These are phyloP conservation scores for Calonectria naviculata DNA, from an alignment of 2,329 filamentous ascomycete genomes.

Conservation along the genomic window DNA sequence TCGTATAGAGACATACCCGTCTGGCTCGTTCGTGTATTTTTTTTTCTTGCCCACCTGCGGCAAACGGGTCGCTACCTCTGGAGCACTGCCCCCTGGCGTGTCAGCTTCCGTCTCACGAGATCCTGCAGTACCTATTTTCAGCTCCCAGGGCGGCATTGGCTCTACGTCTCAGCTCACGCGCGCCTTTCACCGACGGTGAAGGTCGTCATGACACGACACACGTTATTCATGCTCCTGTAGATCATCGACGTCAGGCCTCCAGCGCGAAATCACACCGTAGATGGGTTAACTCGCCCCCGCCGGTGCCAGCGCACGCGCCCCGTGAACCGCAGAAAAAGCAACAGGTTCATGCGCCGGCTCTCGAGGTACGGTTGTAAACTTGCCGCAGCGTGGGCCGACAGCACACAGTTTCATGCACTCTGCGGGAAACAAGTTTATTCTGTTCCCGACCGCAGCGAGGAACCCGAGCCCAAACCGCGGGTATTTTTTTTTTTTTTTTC, in stretches of 20 bases:
- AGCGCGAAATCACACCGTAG: background rate
- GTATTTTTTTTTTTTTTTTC: background rate
- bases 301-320: background rate
- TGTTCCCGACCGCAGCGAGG: background rate
- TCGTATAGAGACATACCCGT: background rate
- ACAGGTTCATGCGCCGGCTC: background rate
- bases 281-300: background rate
- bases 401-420: background rate
- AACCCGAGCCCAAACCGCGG: background rate
- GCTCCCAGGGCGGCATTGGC: too few relatives aligned
- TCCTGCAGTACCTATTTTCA: background rate
- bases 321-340: background rate
- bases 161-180: background rate
- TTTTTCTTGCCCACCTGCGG: background rate
- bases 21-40: background rate
- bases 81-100: background rate
- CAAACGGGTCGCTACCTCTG: background rate
- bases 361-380: background rate
- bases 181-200: background rate
- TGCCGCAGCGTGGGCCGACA: background rate
- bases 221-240: background rate
- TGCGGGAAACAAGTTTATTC: background rate
- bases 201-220: background rate
- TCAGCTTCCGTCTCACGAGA: conserved; percentile 1
- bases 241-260: background rate